Evolutionary conservation across 2,329 filamentous ascomycete genomes (phyloP).

Genomic region (Rugonectria rugulosa): DNA sequence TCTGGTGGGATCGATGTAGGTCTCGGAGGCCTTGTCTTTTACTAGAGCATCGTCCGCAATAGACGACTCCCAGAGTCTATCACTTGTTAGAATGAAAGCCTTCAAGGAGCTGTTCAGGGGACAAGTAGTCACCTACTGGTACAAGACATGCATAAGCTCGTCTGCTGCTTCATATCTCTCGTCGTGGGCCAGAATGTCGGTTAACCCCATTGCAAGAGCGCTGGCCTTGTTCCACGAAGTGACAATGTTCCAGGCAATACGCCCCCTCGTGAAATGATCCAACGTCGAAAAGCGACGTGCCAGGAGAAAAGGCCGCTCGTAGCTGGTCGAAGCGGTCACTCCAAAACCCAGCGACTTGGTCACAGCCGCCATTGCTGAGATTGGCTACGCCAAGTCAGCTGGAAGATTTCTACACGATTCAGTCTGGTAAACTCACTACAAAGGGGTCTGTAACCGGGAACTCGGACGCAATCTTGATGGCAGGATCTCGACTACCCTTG

Average conservation of each 20-base stretch:
- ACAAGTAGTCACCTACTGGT: slow-evolving; percentile 48
- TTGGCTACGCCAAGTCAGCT: slow-evolving; percentile 20
- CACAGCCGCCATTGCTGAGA: slow-evolving; percentile 55
- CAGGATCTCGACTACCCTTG: slow-evolving; percentile 21
- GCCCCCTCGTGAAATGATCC: slow-evolving; percentile 46
- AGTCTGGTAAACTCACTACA: neutral
- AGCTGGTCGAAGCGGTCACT: slow-evolving; percentile 46
- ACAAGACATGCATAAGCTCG: slow-evolving; percentile 54
- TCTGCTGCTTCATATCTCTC: slow-evolving; percentile 57
- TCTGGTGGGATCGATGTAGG: slow-evolving; percentile 44
- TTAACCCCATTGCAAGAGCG: slow-evolving; percentile 53
- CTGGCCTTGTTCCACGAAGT: slow-evolving; percentile 47
- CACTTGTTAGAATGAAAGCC: slow-evolving; percentile 46
- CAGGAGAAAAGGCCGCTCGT: slow-evolving; percentile 44
- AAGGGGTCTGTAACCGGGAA: slow-evolving; percentile 52
- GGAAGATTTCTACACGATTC: neutral
- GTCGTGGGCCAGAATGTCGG: slow-evolving; percentile 55
- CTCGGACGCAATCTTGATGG: slow-evolving; percentile 27
- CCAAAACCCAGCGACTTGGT: slow-evolving; percentile 52
- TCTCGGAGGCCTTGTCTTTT: slow-evolving; percentile 28
- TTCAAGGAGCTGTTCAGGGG: neutral
- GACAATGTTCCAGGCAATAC: slow-evolving; percentile 58
- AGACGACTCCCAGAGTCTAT: slow-evolving; percentile 55
- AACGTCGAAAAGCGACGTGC: slow-evolving; percentile 45
- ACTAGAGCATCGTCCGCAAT: slow-evolving; percentile 44